Percentiles rank a stretch among this genome's conserved stretches.
Conservation (phyloP, 179 eudicot species). For the Silene coronaria region DNA sequence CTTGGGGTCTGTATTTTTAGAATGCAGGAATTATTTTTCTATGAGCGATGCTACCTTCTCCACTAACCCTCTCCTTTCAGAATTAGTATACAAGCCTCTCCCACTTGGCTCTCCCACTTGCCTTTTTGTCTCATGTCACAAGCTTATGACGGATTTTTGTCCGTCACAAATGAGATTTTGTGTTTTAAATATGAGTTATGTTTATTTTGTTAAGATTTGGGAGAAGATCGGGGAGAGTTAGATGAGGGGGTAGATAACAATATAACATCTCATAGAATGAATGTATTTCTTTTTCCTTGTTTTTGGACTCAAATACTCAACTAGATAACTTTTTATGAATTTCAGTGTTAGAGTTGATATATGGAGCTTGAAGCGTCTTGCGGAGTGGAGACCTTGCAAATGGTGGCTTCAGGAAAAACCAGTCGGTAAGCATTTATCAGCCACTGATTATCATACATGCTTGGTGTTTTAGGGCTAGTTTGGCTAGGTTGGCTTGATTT, state of each 20-base stretch:
- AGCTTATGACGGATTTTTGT: no score
- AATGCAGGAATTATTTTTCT: background rate
- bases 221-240: no score
- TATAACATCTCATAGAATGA: no score
- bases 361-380: conserved; percentile 65
- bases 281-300: background rate
- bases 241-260: background rate
- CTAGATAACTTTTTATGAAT: background rate
- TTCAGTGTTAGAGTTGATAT: conserved; percentile 35
- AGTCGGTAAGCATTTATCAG: conserved; percentile 40
- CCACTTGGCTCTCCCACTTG: no score
- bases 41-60: background rate
- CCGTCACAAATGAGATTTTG: no score
- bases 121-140: no score
- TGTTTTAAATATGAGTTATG: no score
- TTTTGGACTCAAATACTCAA: background rate
- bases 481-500: background rate
- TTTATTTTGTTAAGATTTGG: background rate
- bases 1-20: background rate
- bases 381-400: conserved; percentile 82
- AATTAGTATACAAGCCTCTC: no score
- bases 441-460: background rate
- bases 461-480: conserved; percentile 5
- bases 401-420: conserved; percentile 71
- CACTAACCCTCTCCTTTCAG: background rate